These are phyloP conservation scores for Spergularia azorica DNA, from an alignment of 179 eudicot genomes.

Conservation along the genomic window DNA sequence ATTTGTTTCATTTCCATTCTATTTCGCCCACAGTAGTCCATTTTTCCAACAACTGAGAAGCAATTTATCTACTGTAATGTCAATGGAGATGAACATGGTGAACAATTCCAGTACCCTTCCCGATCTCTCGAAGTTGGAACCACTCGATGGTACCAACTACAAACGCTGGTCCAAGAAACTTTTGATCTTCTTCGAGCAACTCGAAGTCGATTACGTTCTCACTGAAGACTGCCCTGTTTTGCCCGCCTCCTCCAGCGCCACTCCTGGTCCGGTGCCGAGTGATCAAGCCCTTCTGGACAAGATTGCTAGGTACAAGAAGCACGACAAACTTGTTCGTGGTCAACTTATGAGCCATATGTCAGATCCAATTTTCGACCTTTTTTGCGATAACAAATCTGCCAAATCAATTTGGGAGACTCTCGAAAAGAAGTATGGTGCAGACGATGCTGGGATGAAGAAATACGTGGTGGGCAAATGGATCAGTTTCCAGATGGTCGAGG, in stretches of 20 bases:
- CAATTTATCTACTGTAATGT: no score
- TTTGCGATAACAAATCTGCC: background rate
- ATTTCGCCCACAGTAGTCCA: no score
- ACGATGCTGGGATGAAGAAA: background rate
- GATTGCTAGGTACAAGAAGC: no score
- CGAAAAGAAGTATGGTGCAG: background rate
- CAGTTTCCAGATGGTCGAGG: background rate
- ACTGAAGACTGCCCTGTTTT: background rate
- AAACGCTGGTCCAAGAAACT: background rate
- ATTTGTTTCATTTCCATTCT: no score
- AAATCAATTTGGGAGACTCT: conserved; percentile 6
- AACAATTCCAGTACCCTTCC: background rate
- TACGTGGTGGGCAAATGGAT: background rate
- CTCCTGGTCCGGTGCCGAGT: background rate
- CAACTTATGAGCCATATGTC: background rate
- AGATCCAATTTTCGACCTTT: background rate
- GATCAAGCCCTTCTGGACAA: background rate
- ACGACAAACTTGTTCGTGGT: no score
- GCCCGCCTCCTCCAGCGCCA: background rate
- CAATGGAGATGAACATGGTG: no score
- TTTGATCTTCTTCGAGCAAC: background rate
- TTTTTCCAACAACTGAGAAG: no score
- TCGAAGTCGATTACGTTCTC: background rate
- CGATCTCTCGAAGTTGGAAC: background rate
- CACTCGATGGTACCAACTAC: background rate